Evolutionary conservation across 352 stramenopile species (phyloP), one percentile per base, ranked within the genome.

Genomic region (Pythium pyrilobum): DNA sequence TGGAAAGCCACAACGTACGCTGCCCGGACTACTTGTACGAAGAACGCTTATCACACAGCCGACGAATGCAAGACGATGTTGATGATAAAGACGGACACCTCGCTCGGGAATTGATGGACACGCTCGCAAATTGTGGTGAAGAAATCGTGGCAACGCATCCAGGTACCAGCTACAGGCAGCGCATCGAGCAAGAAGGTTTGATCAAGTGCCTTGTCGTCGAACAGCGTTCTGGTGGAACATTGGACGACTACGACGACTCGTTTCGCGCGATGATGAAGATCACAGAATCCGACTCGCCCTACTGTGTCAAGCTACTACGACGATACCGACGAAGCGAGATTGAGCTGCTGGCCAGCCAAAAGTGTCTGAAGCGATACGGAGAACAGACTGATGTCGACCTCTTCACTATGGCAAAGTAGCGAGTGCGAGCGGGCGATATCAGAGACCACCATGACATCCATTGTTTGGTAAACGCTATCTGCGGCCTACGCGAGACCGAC

Each of bases 191-290:
- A 9, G 57, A 65, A 55, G 49, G 49, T 16, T 15, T 60, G 20
- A 34, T 65, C 27, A 60, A 65, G 21, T 65, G 57, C 28, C 13
- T 52, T 0, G 51, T 52, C 11, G 37, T 65, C 3, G 49, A 60
- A 32, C 24, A 41, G 2, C 39, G 43, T 32, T n/a, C 41, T 16
- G 52, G 52, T 2, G 52, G 49, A 3, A 24, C 23, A 0, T 13
- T 59, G 3, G 29, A 41, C 7, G 51, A 65, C 51, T 65, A 61
- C 18, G 44, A 49, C 21, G 49, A 27, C 3, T 25, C 15, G 9
- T 65, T 65, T 18, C 57, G 57, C 4, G 16, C 5, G 10, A 49
- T 52, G 38, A 60, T 65, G 40, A 45, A 48, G 20, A 46, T 65
- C 12, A 8, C 43, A 10, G 34, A 37, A 20, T 32, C 11, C 16